These are phyloP conservation scores for Xanthoparmelia taractica DNA, from an alignment of 495 filamentous ascomycete species.

Conservation along the genomic window DNA sequence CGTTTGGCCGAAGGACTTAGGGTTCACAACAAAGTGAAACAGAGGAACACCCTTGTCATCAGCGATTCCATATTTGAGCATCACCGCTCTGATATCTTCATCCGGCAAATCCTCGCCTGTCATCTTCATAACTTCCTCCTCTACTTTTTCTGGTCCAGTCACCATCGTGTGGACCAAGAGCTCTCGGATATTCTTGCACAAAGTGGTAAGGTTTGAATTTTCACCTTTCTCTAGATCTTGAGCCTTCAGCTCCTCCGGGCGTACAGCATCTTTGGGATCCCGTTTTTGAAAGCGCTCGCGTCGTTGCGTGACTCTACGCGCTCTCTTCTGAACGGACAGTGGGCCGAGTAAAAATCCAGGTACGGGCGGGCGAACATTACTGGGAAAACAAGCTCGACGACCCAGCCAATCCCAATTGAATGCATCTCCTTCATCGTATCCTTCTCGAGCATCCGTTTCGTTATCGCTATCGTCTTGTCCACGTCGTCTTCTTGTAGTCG, in stretches of 20 bases:
- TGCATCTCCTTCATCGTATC: slow-evolving; percentile 62
- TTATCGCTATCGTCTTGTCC: slow-evolving; percentile 28
- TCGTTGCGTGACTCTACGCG: slow-evolving; percentile 58
- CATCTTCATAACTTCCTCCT: slow-evolving; percentile 29
- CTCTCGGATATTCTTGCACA: slow-evolving; percentile 57
- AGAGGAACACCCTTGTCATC: slow-evolving; percentile 61
- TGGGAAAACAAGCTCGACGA: slow-evolving; percentile 60
- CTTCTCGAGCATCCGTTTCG: slow-evolving; percentile 30
- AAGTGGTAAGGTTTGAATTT: slow-evolving; percentile 62
- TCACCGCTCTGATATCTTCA: slow-evolving; percentile 36
- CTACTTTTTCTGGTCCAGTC: slow-evolving; percentile 33
- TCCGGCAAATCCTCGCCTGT: slow-evolving; percentile 28
- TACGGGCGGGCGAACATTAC: slow-evolving; percentile 65
- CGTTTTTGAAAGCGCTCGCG: slow-evolving; percentile 54
- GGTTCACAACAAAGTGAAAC: slow-evolving; percentile 81
- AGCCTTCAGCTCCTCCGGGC: slow-evolving; percentile 64
- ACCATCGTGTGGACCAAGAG: slow-evolving; percentile 40
- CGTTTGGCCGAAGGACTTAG: slow-evolving; percentile 84
- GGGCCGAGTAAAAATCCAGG: slow-evolving; percentile 85
- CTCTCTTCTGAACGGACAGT: slow-evolving; percentile 78
- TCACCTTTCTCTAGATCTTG: slow-evolving; percentile 65
- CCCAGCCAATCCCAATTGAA: slow-evolving; percentile 87
- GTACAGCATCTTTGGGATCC: slow-evolving; percentile 53
- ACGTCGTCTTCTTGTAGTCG: slow-evolving; percentile 22
- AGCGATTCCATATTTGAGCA: slow-evolving; percentile 50